Base-by-base conservation (phyloP, 2,329 filamentous ascomycete genomes). In the Amphichorda felina region DNA sequence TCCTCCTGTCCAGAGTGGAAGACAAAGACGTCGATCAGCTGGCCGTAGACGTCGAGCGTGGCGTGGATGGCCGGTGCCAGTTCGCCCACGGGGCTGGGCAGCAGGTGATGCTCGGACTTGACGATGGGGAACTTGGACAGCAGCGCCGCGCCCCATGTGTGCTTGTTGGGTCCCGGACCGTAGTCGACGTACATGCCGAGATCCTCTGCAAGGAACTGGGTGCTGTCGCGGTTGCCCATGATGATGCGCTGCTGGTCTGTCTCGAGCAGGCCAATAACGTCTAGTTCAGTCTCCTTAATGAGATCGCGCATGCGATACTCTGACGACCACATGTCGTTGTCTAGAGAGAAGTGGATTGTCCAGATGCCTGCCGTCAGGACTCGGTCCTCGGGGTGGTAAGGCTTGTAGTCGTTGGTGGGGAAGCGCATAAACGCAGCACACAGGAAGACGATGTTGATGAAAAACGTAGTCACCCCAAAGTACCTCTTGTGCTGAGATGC, bases 1-100 rank as follows among this genome's bases (percentile, higher is more conserved):
- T 98, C 91, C 59, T 98, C 89, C 55, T 98, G 91, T 10, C 91
- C 91, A 1, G 89, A 96, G 63, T 98, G 91, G 75, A 98, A 98
- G 37, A 98, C 91, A 42, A 95, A 93, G 2, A 96, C 82, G 48
- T 98, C 91, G 8, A 98, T 74, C 35, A 85, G 64, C 47, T 87
- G 79, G 33, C 87, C 91, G 54, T 96, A 95, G 32, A 88, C 83
- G 50, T 95, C 82, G 24, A 98, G 70, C 0, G 91, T 96, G n/a
- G 91, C 91, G 50, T 95, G 84, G 44, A 98, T 96, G 7, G 89
- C 89, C 2, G 91, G 91, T 1, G 91, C 91, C 22, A 98, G 72
- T 57, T 98, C 91, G 40, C 91, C 91, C 2, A 93, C 88, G 0
- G 91, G 91, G 11, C 82, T 91, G 13, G 91, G 91, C 4, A 96